Base-by-base conservation (phyloP, 495 filamentous ascomycete genomes). In the Penicillium goetzii region DNA sequence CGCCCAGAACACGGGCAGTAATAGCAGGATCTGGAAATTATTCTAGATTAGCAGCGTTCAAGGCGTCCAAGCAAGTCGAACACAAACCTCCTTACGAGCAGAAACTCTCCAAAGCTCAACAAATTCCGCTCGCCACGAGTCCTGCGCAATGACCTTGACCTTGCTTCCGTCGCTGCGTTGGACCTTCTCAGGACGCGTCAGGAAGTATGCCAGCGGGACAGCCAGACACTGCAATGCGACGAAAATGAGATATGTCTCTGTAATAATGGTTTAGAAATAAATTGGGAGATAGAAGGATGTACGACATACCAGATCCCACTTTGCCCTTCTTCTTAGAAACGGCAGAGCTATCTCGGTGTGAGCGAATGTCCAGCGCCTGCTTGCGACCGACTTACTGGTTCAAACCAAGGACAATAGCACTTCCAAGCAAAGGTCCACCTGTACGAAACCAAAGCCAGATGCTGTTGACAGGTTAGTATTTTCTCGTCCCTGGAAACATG, bases 391-490 rank as follows among this genome's bases (percentile, higher is more conserved):
- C 75, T 57, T 60, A 72, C 53, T 77, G 78, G 66, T 90, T 88
- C 8, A 89, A 71, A 23, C 81, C 84, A 12, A 90, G 76, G 17
- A 87, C 85, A 68, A 89, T 84, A 8, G 86, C 83, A 54, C 85
- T 86, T 23, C 87, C 87, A 0, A 90, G 55, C 19, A 89, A 77
- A 57, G 87, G 86, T 4, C 85, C 87, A 32, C 79, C 73, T 4
- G 84, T 79, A 11, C 85, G 80, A 74, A 81, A 89, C 55, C 78
- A 84, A 17, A 89, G 74, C 86, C 87, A 89, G 15, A 89, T 81
- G 15, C 74, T 74, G 26, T 14, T 17, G 14, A 40, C 2, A 14
- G 14, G 12, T 40, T 5, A 40, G 36, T 17, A 40, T 40, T 17
- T 40, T 5, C 12, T 17, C 6, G 14, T 14, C 4, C 0, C 14